Conservation (phyloP, 2,329 filamentous ascomycete species). For the Trichoderma sp. region DNA sequence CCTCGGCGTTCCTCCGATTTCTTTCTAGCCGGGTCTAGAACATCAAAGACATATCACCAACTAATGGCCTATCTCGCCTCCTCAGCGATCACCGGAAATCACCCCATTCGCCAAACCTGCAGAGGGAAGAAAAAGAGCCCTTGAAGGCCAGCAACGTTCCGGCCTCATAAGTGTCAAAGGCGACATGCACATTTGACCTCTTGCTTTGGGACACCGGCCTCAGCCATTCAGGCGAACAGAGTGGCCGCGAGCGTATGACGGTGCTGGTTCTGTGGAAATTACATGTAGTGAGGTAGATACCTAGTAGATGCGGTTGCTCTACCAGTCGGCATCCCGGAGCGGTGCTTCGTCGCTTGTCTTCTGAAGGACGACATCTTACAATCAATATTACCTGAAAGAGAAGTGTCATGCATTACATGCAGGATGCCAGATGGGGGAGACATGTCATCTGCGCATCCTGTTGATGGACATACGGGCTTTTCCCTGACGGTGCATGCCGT, state of each 20-base stretch:
- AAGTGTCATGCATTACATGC: slow-evolving; percentile 2
- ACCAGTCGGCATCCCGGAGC: background rate
- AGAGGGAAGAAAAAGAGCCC: background rate
- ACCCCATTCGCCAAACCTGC: slow-evolving; percentile 30
- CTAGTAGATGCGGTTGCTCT: no score
- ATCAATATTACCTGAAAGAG: background rate
- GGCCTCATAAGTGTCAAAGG: slow-evolving; percentile 15
- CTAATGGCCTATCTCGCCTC: background rate
- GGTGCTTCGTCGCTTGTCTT: no score
- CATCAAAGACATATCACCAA: background rate
- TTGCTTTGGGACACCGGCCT: slow-evolving; percentile 1
- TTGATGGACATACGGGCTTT: background rate
- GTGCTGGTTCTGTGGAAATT: background rate
- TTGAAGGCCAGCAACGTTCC: slow-evolving; percentile 5
- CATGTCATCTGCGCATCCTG: slow-evolving; percentile 9
- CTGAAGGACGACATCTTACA: background rate
- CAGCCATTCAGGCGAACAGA: slow-evolving; percentile 3
- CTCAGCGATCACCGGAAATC: slow-evolving; percentile 28
- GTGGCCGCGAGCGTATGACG: slow-evolving; percentile 1
- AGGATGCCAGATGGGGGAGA: background rate
- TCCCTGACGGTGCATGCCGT: background rate
- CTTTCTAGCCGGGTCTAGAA: background rate
- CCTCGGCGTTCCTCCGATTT: background rate
- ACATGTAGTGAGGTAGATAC: no score
- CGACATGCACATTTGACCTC: background rate